Base-by-base conservation (phyloP, 2,329 filamentous ascomycete species). In the Purpureocillium takamizusanense region DNA sequence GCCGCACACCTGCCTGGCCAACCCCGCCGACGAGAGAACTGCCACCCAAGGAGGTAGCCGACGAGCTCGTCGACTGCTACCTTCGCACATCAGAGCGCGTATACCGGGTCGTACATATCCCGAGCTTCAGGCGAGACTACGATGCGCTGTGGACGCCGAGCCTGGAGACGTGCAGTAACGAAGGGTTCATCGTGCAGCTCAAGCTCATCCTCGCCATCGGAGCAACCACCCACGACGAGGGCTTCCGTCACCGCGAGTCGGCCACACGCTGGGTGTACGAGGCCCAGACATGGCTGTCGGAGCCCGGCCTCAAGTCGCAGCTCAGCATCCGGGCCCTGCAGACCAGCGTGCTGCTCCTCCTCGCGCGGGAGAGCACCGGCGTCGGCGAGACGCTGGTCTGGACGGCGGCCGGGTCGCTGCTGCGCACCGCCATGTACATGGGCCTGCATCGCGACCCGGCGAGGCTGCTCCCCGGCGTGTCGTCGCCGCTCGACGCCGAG, bases 181-280 rank as follows among this genome's bases (percentile, higher is more conserved):
- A 53, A 2, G 56, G 53, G 0, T 80, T 80, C 35, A 42, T 78
- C 1, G 63, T 78, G 12, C 74, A 74, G 33, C 44, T 80, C 3
- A 77, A 79, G 45, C 56, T 81, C 0, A 65, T 79, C 0, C 53
- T 81, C 4, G 74, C 77, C 0, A 67, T 81, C 14, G 78, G 76
- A 1, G 66, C 73, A 1, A 57, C 62, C 2, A 57, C 60, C 0
- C 67, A 73, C 40, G 71, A 79, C 37, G 62, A 70, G 0, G 42
- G 54, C 0, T 78, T 74, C 39, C 69, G 66, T 0, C 46, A 77
- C 28, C 66, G 73, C 7, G 37, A 56, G 6, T 60, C 62, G 0
- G 76, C 76, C 1, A 56, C 68, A n/a, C 61, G 55, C 21, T 81
- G 76, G 76, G 56, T 78, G 0, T 71, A 73, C 39, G 74, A 78